Evolutionary conservation across 495 filamentous ascomycete genomes (phyloP).

Genomic region (Daldinia vernicosa): DNA sequence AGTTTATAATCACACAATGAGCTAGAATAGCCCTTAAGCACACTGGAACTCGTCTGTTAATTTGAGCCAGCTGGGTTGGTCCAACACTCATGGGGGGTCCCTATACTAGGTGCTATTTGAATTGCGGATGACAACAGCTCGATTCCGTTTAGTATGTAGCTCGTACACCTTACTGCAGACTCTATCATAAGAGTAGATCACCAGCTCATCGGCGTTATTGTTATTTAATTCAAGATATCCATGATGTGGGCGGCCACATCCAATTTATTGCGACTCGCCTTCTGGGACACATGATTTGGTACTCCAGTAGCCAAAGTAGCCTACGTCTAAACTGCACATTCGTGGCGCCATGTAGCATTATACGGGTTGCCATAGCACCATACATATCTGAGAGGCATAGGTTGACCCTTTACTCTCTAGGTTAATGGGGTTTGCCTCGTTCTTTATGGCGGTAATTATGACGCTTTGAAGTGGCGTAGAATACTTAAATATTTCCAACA

Average conservation of each 20-base stretch:
- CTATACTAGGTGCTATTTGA: background rate
- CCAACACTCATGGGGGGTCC: background rate
- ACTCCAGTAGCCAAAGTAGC: background rate
- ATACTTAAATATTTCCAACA: background rate
- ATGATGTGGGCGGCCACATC: background rate
- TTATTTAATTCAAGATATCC: background rate
- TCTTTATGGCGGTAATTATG: background rate
- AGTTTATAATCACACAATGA: too few relatives aligned
- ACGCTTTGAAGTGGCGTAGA: background rate
- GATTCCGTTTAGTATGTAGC: background rate
- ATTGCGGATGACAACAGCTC: background rate
- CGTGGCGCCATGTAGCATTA: background rate
- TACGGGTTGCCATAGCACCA: background rate
- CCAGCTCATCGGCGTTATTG: background rate
- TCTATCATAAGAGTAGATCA: background rate
- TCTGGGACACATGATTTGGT: background rate
- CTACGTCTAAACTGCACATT: background rate
- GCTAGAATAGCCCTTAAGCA: too few relatives aligned
- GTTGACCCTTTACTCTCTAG: background rate
- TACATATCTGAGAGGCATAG: background rate
- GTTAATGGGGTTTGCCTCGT: background rate
- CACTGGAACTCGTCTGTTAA: too few relatives aligned
- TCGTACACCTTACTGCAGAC: background rate
- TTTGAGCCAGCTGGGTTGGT: too few relatives aligned
- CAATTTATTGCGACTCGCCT: background rate